These are phyloP conservation scores for Backusella mclennaniae DNA, from an alignment of 192 early-diverging fungal genomes.

Conservation along the genomic window DNA sequence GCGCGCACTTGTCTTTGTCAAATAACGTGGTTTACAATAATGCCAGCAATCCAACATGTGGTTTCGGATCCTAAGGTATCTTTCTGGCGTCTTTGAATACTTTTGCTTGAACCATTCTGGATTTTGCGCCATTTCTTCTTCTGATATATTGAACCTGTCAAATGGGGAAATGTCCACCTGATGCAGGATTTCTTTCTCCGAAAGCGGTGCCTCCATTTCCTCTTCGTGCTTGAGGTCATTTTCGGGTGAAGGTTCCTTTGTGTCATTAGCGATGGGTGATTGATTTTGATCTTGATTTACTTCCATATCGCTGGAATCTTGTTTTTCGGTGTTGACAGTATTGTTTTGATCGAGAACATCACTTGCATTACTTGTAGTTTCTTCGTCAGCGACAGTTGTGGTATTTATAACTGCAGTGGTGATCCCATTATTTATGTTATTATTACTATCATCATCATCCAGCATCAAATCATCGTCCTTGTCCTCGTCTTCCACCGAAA, in stretches of 20 bases:
- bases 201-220: not conserved
- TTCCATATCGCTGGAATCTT: not conserved
- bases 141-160: constrained; percentile 47
- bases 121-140: constrained; percentile 46
- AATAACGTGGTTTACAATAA: constrained; percentile 60
- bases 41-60: constrained; percentile 84
- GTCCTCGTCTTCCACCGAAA: constrained; percentile 11
- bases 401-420: not conserved
- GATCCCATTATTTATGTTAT: too few species aligned
- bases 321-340: not conserved
- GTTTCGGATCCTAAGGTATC: constrained; percentile 88
- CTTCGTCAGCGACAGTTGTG: not conserved
- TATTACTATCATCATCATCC: not conserved
- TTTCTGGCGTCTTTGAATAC: constrained; percentile 79
- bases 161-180: constrained; percentile 20
- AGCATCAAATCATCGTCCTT: not conserved
- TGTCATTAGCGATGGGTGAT: not conserved
- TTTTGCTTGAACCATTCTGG: constrained; percentile 71
- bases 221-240: not conserved
- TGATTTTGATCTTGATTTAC: not conserved
- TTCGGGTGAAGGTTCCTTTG: not conserved
- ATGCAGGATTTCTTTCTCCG: not conserved
- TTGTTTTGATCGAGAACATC: not conserved
- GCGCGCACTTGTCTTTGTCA: constrained; percentile 81
- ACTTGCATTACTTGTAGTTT: not conserved